These are phyloP conservation scores for Amanita pseudoporphyria DNA, from an alignment of 768 basidiomycete genomes.

Conservation along the genomic window DNA sequence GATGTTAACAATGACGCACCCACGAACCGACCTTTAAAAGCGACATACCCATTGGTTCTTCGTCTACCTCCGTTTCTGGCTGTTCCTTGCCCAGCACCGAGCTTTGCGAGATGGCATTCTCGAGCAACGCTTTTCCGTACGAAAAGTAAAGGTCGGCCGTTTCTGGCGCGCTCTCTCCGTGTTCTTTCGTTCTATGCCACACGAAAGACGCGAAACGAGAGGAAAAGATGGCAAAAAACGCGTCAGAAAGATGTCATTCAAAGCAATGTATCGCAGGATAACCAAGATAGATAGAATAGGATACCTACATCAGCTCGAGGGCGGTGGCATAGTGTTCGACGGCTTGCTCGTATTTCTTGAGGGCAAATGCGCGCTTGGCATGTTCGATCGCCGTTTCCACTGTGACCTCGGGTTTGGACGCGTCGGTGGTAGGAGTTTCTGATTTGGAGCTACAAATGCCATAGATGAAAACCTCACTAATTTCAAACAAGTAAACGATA, in stretches of 20 bases:
- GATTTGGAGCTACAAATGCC: not conserved
- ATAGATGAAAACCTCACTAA: not conserved
- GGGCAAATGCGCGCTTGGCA: slow-evolving; percentile 82
- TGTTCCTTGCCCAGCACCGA: slow-evolving; percentile 89
- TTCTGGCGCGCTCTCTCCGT: slow-evolving; percentile 75
- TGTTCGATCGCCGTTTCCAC: slow-evolving; percentile 61
- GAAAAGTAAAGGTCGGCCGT: slow-evolving; percentile 82
- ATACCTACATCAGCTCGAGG: slow-evolving; percentile 72
- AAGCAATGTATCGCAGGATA: not conserved
- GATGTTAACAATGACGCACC: not conserved
- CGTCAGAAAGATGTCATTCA: not conserved
- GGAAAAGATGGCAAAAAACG: not conserved
- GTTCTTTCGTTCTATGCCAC: slow-evolving; percentile 51
- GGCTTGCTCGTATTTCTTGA: slow-evolving; percentile 79
- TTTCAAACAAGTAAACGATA: not conserved
- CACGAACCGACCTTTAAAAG: slow-evolving; percentile 5
- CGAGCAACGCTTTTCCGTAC: slow-evolving; percentile 89
- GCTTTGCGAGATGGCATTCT: slow-evolving; percentile 81
- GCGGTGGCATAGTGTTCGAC: slow-evolving; percentile 79
- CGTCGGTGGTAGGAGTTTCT: slow-evolving; percentile 14
- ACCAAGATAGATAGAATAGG: slow-evolving; percentile 3
- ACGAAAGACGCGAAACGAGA: not conserved
- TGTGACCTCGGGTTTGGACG: slow-evolving; percentile 18
- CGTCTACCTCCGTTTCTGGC: slow-evolving; percentile 39
- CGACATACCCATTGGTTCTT: slow-evolving; percentile 25